A percentile compares a stretch with the other conserved stretches of the same genome.
These are phyloP conservation scores for Neurospora sp. DNA, from an alignment of 495 filamentous ascomycete genomes.

Conservation along the genomic window DNA sequence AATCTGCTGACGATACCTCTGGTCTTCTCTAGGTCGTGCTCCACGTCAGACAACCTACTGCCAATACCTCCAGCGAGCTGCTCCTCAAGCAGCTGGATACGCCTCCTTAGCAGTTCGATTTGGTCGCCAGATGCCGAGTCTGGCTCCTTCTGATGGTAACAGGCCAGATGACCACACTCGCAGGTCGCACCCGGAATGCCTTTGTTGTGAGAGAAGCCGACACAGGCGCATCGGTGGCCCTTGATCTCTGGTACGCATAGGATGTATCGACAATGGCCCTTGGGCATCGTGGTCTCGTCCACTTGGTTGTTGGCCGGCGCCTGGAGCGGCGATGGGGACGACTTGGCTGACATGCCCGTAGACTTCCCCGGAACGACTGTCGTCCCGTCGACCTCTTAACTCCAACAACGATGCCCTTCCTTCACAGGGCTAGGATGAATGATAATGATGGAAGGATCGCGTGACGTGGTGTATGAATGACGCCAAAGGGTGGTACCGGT, in stretches of 20 bases:
- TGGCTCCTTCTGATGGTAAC: constrained; percentile 38
- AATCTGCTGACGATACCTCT: constrained; percentile 31
- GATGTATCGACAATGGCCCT: constrained; percentile 47
- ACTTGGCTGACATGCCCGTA: constrained; percentile 13
- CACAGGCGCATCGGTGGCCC: constrained; percentile 45
- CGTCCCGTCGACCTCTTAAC: background rate
- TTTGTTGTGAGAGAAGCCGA: constrained; percentile 42
- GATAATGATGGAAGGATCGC: background rate
- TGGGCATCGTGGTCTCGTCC: constrained; percentile 37
- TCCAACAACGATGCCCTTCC: background rate
- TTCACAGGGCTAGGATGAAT: background rate
- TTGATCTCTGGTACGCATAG: constrained; percentile 42
- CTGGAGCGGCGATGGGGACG: constrained; percentile 24
- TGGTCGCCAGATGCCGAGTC: constrained; percentile 24
- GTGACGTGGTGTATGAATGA: background rate
- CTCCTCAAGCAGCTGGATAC: constrained; percentile 37
- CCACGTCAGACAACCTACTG: constrained; percentile 8
- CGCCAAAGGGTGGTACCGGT: background rate
- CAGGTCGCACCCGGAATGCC: constrained; percentile 40
- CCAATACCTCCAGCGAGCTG: constrained; percentile 28
- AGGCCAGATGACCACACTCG: constrained; percentile 46
- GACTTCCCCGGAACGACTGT: background rate
- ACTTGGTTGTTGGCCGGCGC: constrained; percentile 10
- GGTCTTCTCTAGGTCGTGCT: constrained; percentile 25
- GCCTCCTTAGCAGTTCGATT: constrained; percentile 35